Percentiles rank a stretch among this genome's conserved stretches.
Evolutionary conservation across 176 grass and related monocot species (phyloP).

Genomic region (Chrysopogon serrulatus): DNA sequence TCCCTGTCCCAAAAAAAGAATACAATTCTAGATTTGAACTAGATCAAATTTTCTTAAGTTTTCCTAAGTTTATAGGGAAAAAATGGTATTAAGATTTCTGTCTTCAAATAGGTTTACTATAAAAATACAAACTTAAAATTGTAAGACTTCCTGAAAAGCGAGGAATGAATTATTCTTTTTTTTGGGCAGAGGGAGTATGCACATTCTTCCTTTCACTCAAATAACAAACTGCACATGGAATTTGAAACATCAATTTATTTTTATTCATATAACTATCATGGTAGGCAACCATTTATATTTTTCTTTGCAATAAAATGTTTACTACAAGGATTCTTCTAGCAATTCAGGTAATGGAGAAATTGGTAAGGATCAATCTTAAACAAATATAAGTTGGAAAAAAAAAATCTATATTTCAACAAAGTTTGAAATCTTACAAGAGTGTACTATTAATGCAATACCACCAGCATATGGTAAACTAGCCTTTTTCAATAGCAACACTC

Average conservation of each 20-base stretch:
- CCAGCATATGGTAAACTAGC: constrained; percentile 11
- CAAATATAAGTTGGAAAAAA: neutral
- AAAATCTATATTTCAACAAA: constrained; percentile 1
- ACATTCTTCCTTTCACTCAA: neutral
- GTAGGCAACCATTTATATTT: neutral
- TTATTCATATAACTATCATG: neutral
- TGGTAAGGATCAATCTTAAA: neutral
- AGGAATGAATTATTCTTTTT: no score
- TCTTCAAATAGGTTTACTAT: no score
- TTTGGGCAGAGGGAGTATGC: no score
- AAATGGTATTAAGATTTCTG: no score
- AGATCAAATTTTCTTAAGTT: no score
- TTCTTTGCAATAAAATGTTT: neutral
- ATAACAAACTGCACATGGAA: neutral
- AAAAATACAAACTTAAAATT: no score
- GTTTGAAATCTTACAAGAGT: constrained; percentile 25
- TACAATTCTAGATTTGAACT: no score
- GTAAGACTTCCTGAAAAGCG: no score
- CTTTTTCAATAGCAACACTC: neutral
- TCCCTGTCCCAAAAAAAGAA: neutral
- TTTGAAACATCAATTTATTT: neutral
- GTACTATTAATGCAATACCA: neutral
- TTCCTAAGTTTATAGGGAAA: no score
- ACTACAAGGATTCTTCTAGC: neutral
- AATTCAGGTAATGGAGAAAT: neutral